phyloP scores from a whole-genome alignment of 371 early-diverging fungal genomes.

The Funneliformis caledonium region DNA sequence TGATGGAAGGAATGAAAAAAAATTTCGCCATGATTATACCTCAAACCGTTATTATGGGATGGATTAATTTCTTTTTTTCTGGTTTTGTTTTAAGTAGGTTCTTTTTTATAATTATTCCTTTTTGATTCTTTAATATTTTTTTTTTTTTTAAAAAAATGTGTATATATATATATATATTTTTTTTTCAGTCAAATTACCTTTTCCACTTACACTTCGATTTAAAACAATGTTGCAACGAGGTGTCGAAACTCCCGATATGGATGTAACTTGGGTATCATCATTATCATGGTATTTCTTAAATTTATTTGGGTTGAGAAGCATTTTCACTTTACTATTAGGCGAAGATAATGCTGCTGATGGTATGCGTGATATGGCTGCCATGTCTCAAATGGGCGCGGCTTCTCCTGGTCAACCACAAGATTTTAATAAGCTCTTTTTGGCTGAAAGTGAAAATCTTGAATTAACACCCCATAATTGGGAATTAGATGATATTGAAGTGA shows the following conservation, averaged over 20 bases:
- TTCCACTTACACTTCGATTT: conserved; percentile 94
- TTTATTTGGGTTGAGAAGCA: conserved; percentile 91
- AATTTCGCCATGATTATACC: conserved; percentile 95
- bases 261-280: conserved; percentile 96
- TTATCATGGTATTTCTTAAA: conserved; percentile 98
- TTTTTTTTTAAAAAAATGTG: no score
- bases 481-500: conserved; percentile 81
- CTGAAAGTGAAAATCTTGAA: conserved; percentile 87
- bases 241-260: conserved; percentile 95
- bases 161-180: neutral
- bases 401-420: conserved; percentile 76
- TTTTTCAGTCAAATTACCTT: conserved; percentile 85
- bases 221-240: conserved; percentile 97
- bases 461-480: conserved; percentile 84
- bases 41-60: conserved; percentile 97
- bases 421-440: conserved; percentile 83
- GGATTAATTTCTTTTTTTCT: conserved; percentile 97
- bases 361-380: conserved; percentile 86
- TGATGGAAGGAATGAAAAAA: conserved; percentile 98
- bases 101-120: neutral
- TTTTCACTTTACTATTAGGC: conserved; percentile 91
- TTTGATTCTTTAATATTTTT: neutral
- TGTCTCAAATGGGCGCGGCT: conserved; percentile 76
- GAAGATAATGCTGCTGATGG: conserved; percentile 93
- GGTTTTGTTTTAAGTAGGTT: conserved; percentile 92